Evolutionary conservation across 2,329 filamentous ascomycete genomes (phyloP), one percentile per base, ranked within the genome.

Genomic region (Paraconiothyrium sp.): DNA sequence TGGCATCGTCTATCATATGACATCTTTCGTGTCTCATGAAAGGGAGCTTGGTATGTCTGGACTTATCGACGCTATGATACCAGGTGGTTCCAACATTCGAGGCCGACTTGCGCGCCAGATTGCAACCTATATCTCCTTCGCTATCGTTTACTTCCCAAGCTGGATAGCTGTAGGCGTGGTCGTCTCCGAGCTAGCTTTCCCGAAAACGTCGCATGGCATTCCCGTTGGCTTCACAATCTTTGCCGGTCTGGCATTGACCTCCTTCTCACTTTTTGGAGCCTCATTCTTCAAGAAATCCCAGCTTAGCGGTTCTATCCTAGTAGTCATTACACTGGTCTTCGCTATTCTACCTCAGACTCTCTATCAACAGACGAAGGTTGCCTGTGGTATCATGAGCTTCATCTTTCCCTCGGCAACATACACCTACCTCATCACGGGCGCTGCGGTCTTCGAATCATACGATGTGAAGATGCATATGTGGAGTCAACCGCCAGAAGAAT

Each of bases 251-350:
- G 60, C 70, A 1, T 52, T 73, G 27, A 65, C 61, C 4, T 71
- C 68, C 2, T 71, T 71, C 43, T 66, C 70, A 7, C 61, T 72
- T 1, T 69, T 72, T n/a, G 69, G 65, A 0, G 65, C 68, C 6
- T 68, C 70, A 0, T 72, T 72, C 57, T 73, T 72, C 64, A 67
- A 59, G 32, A 72, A 72, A 39, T 68, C 71, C 8, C 71, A 72
- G 46, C 47, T 73, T 1, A 70, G 69, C 51, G 71, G 71, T 5
- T 64, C 69, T 1, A 72, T 71, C 54, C 67, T 72, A 63, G 59
- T 63, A 4, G 58, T 70, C 16, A 69, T 73, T 37, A 56, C 64
- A 2, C 41, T 71, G 0, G 63, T 71, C 9, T 67, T 68, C 30
- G 65, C 65, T 2, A 69, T 73, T 13, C 58, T 73, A 4, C 69